Percentiles rank a stretch among this genome's conserved stretches.
Conservation (phyloP, 106 monocot genomes). For the Phalaenopsis aphrodite region DNA sequence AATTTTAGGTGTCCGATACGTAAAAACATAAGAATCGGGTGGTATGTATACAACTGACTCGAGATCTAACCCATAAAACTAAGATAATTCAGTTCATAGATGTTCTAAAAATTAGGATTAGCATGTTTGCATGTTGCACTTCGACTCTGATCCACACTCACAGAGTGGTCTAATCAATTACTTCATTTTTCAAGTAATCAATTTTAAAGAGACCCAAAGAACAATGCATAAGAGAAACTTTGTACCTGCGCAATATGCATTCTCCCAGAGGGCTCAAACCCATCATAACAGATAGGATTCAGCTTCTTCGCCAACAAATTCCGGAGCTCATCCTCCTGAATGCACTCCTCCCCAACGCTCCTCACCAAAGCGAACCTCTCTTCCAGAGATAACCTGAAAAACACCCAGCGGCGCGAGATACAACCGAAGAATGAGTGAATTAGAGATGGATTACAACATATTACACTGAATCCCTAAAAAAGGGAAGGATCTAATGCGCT, state of each 20-base stretch:
- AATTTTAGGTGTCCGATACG: too few relatives aligned
- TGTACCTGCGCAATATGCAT: conserved; percentile 94
- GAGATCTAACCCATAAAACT: not conserved
- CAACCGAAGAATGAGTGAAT: not conserved
- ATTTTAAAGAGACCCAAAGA: not conserved
- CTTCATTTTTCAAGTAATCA: not conserved
- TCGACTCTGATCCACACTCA: not conserved
- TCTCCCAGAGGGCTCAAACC: conserved; percentile 92
- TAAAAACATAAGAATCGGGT: too few relatives aligned
- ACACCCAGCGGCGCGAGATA: not conserved
- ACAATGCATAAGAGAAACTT: not conserved
- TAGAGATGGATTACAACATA: not conserved
- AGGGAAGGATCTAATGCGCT: not conserved
- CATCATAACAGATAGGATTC: conserved; percentile 75
- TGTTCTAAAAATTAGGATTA: not conserved
- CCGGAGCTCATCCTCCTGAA: conserved; percentile 70
- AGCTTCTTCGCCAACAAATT: conserved; percentile 77
- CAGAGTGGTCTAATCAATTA: not conserved
- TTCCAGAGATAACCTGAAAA: conserved; percentile 32
- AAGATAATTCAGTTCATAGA: not conserved
- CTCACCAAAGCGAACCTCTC: conserved; percentile 64
- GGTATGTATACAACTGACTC: not conserved
- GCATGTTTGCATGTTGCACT: not conserved
- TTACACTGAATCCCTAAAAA: not conserved
- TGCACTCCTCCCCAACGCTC: conserved; percentile 90